Evolutionary conservation across 2,329 filamentous ascomycete species (phyloP).

Genomic region (Curvularia eragrostidis): DNA sequence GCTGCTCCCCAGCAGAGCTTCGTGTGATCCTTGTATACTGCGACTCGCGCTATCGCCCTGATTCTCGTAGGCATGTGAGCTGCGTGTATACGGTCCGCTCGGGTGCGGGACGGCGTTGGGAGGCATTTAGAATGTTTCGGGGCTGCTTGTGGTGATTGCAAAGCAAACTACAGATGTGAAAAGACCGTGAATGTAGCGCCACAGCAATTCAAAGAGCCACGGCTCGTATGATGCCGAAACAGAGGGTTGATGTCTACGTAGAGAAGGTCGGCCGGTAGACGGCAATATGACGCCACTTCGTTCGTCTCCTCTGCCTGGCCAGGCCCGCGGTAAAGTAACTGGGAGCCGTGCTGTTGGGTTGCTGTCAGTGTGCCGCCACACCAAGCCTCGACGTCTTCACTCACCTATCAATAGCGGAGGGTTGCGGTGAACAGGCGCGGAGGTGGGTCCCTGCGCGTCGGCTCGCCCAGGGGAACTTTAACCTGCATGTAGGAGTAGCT

Average conservation of each 20-base stretch:
- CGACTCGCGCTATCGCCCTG: slow-evolving; percentile 21
- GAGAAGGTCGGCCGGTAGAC: slow-evolving; percentile 30
- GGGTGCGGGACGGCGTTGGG: slow-evolving; percentile 21
- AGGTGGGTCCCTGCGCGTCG: slow-evolving; percentile 21
- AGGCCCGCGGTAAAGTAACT: slow-evolving; percentile 15
- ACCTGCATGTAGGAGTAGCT: slow-evolving; percentile 8
- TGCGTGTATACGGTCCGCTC: slow-evolving; percentile 23
- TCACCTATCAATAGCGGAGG: slow-evolving; percentile 16
- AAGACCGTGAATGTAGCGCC: slow-evolving; percentile 3
- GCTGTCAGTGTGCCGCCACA: slow-evolving; percentile 5
- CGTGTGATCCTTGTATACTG: slow-evolving; percentile 12
- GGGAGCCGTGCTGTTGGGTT: slow-evolving; percentile 3
- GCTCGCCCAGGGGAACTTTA: slow-evolving; percentile 13
- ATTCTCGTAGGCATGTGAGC: slow-evolving; percentile 23
- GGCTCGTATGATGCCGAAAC: slow-evolving; percentile 9
- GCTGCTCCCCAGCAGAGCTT: slow-evolving; percentile 8
- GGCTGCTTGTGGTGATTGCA: slow-evolving; percentile 5
- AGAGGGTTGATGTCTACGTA: slow-evolving; percentile 16
- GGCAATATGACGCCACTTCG: slow-evolving; percentile 39
- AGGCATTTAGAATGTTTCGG: slow-evolving; percentile 15
- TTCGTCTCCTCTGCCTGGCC: slow-evolving; percentile 6
- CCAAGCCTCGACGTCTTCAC: slow-evolving; percentile 5
- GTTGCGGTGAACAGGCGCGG: slow-evolving; percentile 23
- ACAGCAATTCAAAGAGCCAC: not conserved
- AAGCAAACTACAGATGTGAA: slow-evolving; percentile 5